Evolutionary conservation across 768 basidiomycete genomes (phyloP).

Genomic region (Pleurotus djamor): DNA sequence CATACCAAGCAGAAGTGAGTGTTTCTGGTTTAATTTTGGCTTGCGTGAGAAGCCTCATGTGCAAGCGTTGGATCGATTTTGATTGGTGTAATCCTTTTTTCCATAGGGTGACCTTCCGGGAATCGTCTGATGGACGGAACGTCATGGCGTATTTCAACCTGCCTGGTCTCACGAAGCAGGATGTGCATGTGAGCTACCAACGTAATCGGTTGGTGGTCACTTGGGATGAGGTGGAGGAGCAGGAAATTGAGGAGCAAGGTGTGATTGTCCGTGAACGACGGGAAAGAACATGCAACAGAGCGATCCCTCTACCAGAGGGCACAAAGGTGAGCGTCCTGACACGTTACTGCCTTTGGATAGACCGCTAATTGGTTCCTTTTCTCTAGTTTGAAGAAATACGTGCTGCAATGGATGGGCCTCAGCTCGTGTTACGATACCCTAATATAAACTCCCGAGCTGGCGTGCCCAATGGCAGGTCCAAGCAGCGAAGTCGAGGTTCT

Average conservation of each 20-base stretch:
- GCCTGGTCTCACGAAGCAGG: conserved; percentile 66
- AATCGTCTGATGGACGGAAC: conserved; percentile 69
- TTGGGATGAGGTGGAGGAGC: conserved; percentile 60
- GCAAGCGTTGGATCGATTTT: not conserved
- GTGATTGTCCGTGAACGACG: conserved; percentile 60
- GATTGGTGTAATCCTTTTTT: conserved; percentile 7
- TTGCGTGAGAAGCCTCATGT: not conserved
- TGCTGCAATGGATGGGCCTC: conserved; percentile 61
- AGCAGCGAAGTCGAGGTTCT: not conserved
- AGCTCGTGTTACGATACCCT: conserved; percentile 68
- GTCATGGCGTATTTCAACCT: conserved; percentile 61
- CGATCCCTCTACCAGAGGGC: conserved; percentile 71
- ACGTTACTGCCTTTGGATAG: not conserved
- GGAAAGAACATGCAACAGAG: conserved; percentile 63
- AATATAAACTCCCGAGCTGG: conserved; percentile 33
- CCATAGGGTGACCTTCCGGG: conserved; percentile 62
- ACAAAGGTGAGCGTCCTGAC: conserved; percentile 48
- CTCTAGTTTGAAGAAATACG: conserved; percentile 71
- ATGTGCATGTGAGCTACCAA: conserved; percentile 76
- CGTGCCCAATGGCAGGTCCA: not conserved
- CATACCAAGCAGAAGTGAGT: conserved; percentile 5
- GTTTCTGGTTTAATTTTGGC: not conserved
- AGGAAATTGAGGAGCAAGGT: conserved; percentile 62
- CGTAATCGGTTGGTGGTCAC: conserved; percentile 59
- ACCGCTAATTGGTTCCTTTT: not conserved